phyloP scores from a whole-genome alignment of 352 stramenopile genomes.

The Albugo laibachii region DNA sequence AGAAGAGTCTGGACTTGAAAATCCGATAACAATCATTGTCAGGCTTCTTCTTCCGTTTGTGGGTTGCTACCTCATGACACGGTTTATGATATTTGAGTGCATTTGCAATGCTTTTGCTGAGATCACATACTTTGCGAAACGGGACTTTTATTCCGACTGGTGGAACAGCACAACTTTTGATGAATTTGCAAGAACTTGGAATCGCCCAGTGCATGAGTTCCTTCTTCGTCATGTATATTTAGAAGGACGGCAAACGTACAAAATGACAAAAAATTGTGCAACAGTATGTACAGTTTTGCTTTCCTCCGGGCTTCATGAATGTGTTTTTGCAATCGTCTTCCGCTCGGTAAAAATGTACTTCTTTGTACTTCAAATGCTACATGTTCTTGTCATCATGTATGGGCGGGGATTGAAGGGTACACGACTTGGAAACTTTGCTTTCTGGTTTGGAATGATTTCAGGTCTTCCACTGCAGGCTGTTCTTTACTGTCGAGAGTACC shows the following conservation, averaged over 20 bases:
- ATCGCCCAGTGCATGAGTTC: constrained; percentile 95
- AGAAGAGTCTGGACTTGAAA: constrained; percentile 37
- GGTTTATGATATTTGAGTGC: constrained; percentile 95
- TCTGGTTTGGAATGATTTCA: constrained; percentile 63
- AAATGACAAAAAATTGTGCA: constrained; percentile 43
- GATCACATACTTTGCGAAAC: constrained; percentile 77
- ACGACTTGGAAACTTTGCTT: constrained; percentile 56
- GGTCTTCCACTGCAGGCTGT: constrained; percentile 46
- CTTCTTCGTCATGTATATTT: constrained; percentile 73
- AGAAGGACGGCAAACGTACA: constrained; percentile 52
- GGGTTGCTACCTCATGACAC: constrained; percentile 89
- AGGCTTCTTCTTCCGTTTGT: constrained; percentile 85
- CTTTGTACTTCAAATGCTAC: constrained; percentile 88
- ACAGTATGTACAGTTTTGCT: constrained; percentile 86
- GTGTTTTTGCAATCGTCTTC: constrained; percentile 90
- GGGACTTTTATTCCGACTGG: constrained; percentile 93
- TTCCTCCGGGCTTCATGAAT: constrained; percentile 89
- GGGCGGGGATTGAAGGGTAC: constrained; percentile 48
- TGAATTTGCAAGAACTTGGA: constrained; percentile 88
- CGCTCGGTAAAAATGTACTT: constrained; percentile 85
- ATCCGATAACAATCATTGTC: constrained; percentile 31
- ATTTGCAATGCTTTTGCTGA: constrained; percentile 92
- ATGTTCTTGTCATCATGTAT: constrained; percentile 83
- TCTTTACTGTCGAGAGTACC: constrained; percentile 67
- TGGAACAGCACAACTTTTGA: constrained; percentile 92